phyloP scores from a whole-genome alignment of 768 basidiomycete species.

The Suillus clintonianus region DNA sequence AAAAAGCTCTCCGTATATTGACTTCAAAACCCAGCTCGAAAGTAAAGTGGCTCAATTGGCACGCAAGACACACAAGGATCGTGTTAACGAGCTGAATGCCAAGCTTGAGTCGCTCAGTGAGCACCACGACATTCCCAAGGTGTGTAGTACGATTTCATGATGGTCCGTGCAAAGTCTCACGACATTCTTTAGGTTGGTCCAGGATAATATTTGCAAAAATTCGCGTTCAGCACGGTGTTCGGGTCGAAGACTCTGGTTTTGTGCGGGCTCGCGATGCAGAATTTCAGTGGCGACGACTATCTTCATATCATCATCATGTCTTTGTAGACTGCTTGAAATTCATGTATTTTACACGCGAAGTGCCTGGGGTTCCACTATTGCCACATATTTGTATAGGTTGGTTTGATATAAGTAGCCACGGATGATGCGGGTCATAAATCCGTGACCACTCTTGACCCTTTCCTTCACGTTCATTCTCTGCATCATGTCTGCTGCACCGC shows the following conservation, averaged over 20 bases:
- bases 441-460: constrained; percentile 37
- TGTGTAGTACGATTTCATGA: constrained; percentile 30
- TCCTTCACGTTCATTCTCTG: constrained; percentile 31
- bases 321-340: constrained; percentile 15
- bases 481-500: constrained; percentile 40
- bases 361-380: constrained; percentile 29
- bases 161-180: constrained; percentile 33
- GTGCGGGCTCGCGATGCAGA: constrained; percentile 4
- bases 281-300: constrained; percentile 13
- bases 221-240: constrained; percentile 27
- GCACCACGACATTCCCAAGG: constrained; percentile 95
- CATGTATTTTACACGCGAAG: constrained; percentile 28
- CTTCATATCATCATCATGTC: constrained; percentile 22
- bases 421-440: constrained; percentile 34
- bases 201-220: constrained; percentile 57
- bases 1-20: constrained; percentile 1
- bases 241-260: not conserved
- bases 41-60: constrained; percentile 78
- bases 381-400: constrained; percentile 35
- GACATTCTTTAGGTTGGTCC: constrained; percentile 69
- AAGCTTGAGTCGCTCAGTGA: constrained; percentile 87
- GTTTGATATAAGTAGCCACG: constrained; percentile 41
- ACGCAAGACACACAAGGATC: constrained; percentile 88
- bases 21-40: constrained; percentile 52
- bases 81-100: constrained; percentile 86